Conservation (phyloP, 805 yeast genomes). For the Candida corydali region DNA sequence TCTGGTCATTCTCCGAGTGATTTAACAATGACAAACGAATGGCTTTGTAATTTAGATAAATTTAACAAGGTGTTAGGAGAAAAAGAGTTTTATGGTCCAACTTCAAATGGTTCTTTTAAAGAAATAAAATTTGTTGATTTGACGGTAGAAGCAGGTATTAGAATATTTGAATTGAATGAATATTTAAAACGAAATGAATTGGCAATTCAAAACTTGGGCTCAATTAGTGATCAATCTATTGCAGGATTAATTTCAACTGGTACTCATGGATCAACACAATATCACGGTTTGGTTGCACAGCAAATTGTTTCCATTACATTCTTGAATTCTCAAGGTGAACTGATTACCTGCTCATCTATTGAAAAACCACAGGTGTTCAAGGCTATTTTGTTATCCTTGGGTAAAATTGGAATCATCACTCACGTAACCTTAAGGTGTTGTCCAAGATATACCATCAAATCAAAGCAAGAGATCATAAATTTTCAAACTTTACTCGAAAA, state of each 20-base stretch:
- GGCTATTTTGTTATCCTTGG: slow-evolving; percentile 82
- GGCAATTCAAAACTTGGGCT: slow-evolving; percentile 88
- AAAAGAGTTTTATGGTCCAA: slow-evolving; percentile 43
- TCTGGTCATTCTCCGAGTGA: slow-evolving; percentile 95
- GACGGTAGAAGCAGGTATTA: slow-evolving; percentile 90
- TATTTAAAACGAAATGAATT: slow-evolving; percentile 58
- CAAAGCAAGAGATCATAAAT: slow-evolving; percentile 75
- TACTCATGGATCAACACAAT: slow-evolving; percentile 93
- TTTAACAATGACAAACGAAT: slow-evolving; percentile 80
- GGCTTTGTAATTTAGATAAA: slow-evolving; percentile 84
- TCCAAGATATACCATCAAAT: slow-evolving; percentile 77
- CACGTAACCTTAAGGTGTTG: slow-evolving; percentile 81
- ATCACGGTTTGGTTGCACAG: slow-evolving; percentile 85
- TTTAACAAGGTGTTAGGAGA: slow-evolving; percentile 52
- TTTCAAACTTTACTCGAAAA: slow-evolving; percentile 67
- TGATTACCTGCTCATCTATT: slow-evolving; percentile 60
- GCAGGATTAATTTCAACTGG: slow-evolving; percentile 98
- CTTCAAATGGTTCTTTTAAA: slow-evolving; percentile 13
- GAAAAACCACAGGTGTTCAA: slow-evolving; percentile 64
- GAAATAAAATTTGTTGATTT: slow-evolving; percentile 75
- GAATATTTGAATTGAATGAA: slow-evolving; percentile 71
- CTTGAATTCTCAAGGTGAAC: slow-evolving; percentile 71
- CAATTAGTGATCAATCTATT: slow-evolving; percentile 87
- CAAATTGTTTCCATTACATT: slow-evolving; percentile 78
- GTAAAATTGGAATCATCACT: slow-evolving; percentile 87